Conservation (phyloP, 805 yeast genomes). For the Ogataea trehalophila region DNA sequence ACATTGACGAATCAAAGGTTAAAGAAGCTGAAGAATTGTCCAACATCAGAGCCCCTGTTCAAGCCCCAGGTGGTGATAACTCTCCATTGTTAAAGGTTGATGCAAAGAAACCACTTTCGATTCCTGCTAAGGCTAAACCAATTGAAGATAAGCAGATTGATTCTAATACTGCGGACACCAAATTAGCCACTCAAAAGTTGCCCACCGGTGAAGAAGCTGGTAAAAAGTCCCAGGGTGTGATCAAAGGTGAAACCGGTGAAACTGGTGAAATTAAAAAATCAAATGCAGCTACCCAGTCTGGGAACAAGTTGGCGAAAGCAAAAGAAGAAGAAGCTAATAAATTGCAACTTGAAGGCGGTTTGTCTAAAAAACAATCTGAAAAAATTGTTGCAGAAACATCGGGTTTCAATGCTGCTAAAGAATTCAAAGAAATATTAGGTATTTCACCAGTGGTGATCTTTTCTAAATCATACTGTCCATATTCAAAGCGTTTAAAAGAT, state of each 20-base stretch:
- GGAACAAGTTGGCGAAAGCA: slow-evolving; percentile 1
- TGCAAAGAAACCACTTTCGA: slow-evolving; percentile 2
- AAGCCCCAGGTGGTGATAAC: slow-evolving; percentile 19
- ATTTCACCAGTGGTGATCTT: slow-evolving; percentile 64
- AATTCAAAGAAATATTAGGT: slow-evolving; percentile 50
- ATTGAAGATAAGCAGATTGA: not conserved
- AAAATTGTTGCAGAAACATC: slow-evolving; percentile 4
- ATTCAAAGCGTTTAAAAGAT: slow-evolving; percentile 64
- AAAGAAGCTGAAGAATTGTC: slow-evolving; percentile 32
- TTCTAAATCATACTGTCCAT: slow-evolving; percentile 69
- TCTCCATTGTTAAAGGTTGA: slow-evolving; percentile 3
- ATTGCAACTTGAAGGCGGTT: not conserved
- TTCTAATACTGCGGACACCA: not conserved
- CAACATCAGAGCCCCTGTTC: slow-evolving; percentile 16
- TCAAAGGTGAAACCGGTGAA: not conserved
- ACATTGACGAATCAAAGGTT: slow-evolving; percentile 38
- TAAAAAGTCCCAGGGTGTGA: not conserved
- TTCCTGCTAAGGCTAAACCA: too few species aligned
- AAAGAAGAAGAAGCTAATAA: not conserved
- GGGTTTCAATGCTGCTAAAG: slow-evolving; percentile 46
- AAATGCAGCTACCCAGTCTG: slow-evolving; percentile 1
- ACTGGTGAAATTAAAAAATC: slow-evolving; percentile 1
- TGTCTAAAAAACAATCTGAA: slow-evolving; percentile 11
- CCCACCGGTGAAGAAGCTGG: not conserved
- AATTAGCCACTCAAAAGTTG: not conserved